Base-by-base conservation (phyloP, 495 filamentous ascomycete genomes). In the Penicillium malachiteum region DNA sequence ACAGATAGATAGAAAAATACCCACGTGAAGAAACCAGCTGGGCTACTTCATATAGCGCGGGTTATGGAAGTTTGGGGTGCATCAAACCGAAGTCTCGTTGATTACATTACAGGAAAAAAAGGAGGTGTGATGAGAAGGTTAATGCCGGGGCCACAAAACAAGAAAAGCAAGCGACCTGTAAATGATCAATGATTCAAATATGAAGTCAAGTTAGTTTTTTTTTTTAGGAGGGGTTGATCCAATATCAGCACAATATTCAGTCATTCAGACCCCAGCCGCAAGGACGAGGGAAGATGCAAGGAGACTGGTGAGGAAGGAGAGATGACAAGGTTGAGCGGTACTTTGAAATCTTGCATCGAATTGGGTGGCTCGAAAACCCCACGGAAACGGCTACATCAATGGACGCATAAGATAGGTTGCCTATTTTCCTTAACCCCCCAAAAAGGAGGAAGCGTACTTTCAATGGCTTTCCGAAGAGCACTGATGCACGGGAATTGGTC, bases 251-350 rank as follows among this genome's bases (percentile, higher is more conserved):
- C 21, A 26, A 26, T 26, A 26, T 26, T 26, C 34, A 16, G 42
- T 37, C 7, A 55, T 55, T 55, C 26, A 37, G 44, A 17, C 33
- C 52, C 52, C 51, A 55, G 39, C 63, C 54, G 60, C 54, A 63
- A 60, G 57, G 60, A 66, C 52, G 48, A 51, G 50, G 50, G 31
- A 45, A 50, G 21, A 58, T 64, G 64, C 64, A 66, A 66, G 64
- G 64, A 64, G 64, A 60, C 58, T 47, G 48, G 52, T 52, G 53
- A 40, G 57, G 55, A 54, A 59, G 48, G 48, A 45, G 35, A 43
- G n/a, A 55, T 53, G 33, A 44, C 52, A 48, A 41, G 52, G 43
- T 26, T 47, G 44, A 38, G 18, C 42, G 51, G 33, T 26, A 46
- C 26, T 46, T 14, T 31, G 18, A 7, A n/a, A 21, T 13, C 9